These are phyloP conservation scores for Phytophthora macrochlamydospora DNA, from an alignment of 352 stramenopile species.

Conservation along the genomic window DNA sequence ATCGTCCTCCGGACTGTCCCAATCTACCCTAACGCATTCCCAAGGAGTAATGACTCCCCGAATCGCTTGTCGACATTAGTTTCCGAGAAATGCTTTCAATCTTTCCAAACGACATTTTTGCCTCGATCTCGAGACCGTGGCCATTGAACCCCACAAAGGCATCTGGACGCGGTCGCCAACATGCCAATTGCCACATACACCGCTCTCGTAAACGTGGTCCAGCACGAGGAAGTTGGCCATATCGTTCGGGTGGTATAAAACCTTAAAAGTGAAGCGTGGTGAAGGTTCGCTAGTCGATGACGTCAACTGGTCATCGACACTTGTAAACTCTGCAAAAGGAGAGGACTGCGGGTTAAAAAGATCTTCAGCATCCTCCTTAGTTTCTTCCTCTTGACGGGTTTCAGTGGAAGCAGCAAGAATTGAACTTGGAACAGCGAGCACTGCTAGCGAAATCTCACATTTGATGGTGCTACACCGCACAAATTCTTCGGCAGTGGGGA, in stretches of 20 bases:
- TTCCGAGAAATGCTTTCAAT: slow-evolving; percentile 55
- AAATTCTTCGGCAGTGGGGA: slow-evolving; percentile 66
- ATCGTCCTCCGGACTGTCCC: slow-evolving; percentile 74
- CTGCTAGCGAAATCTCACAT: slow-evolving; percentile 68
- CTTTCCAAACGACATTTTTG: slow-evolving; percentile 66
- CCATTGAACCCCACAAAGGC: slow-evolving; percentile 68
- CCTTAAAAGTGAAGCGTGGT: slow-evolving; percentile 63
- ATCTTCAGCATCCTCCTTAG: slow-evolving; percentile 15
- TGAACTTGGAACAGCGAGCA: slow-evolving; percentile 62
- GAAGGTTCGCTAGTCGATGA: slow-evolving; percentile 40
- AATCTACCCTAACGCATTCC: slow-evolving; percentile 78
- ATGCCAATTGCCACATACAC: slow-evolving; percentile 74
- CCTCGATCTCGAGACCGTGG: slow-evolving; percentile 60
- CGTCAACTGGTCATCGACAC: slow-evolving; percentile 65
- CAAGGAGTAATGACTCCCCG: slow-evolving; percentile 56
- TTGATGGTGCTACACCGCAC: slow-evolving; percentile 66
- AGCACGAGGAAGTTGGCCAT: slow-evolving; percentile 86
- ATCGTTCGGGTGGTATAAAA: slow-evolving; percentile 80
- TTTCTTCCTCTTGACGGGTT: slow-evolving; percentile 45
- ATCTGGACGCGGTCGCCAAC: slow-evolving; percentile 77
- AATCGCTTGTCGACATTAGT: slow-evolving; percentile 21
- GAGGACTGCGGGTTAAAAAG: slow-evolving; percentile 50
- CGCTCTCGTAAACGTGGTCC: slow-evolving; percentile 81
- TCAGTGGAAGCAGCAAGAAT: slow-evolving; percentile 44
- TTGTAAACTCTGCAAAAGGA: slow-evolving; percentile 67